Evolutionary conservation across 2,329 filamentous ascomycete species (phyloP).

Genomic region (Sclerotiophoma versabilis): DNA sequence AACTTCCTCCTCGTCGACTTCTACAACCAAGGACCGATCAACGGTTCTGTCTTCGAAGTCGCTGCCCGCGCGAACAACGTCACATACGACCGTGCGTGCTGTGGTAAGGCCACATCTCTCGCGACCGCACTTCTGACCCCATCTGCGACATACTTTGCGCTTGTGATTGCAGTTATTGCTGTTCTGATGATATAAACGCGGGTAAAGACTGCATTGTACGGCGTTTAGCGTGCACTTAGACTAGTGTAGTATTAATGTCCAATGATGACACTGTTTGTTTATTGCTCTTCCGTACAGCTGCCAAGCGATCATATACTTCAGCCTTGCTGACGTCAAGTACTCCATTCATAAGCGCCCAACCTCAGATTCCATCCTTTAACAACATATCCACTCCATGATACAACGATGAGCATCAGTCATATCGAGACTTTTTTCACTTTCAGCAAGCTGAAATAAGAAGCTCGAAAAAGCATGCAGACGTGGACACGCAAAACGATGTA

Average conservation of each 20-base stretch:
- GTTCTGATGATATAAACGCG: conserved; percentile 25
- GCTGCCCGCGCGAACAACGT: conserved; percentile 70
- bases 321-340: not conserved
- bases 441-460: no score
- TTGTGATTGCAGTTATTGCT: conserved; percentile 27
- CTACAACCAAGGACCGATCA: conserved; percentile 47
- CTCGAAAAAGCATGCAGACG: no score
- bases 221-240: conserved; percentile 1
- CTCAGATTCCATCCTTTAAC: no score
- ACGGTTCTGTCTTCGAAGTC: conserved; percentile 51
- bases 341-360: not conserved
- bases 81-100: conserved; percentile 68
- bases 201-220: not conserved
- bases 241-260: not conserved
- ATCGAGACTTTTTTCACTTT: no score
- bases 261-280: not conserved
- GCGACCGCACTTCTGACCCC: conserved; percentile 20
- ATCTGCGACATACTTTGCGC: conserved; percentile 24
- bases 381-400: no score
- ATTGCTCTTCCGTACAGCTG: no score
- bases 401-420: no score
- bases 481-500: no score
- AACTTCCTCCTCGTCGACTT: conserved; percentile 54
- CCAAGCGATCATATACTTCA: not conserved
- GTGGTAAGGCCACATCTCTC: conserved; percentile 52